phyloP scores from a whole-genome alignment of 2,329 filamentous ascomycete species.

The Clarireedia homoeocarpa region DNA sequence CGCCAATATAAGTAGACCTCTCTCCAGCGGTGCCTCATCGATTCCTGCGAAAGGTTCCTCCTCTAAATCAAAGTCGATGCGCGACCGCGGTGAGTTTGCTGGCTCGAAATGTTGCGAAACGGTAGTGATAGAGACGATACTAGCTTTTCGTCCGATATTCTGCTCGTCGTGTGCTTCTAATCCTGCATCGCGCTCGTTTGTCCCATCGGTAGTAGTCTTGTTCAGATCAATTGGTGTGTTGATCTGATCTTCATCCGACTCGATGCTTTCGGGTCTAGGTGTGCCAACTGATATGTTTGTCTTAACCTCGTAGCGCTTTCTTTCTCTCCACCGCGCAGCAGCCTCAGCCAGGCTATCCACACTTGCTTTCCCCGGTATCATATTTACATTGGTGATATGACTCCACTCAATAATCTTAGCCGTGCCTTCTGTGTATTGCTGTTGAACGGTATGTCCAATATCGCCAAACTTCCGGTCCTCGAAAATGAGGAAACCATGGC shows the following conservation, averaged over 20 bases:
- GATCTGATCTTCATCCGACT: conserved; percentile 38
- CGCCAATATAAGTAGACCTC: conserved; percentile 72
- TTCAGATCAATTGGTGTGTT: conserved; percentile 6
- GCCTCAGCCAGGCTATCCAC: conserved; percentile 55
- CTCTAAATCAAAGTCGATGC: conserved; percentile 41
- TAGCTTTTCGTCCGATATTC: conserved; percentile 59
- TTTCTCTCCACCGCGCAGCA: conserved; percentile 52
- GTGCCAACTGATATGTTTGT: conserved; percentile 58
- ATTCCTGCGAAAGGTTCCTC: conserved; percentile 48
- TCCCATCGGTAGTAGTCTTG: neutral
- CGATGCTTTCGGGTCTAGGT: conserved; percentile 47
- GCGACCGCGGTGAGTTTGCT: conserved; percentile 50
- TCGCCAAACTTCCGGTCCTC: conserved; percentile 83
- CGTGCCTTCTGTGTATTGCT: conserved; percentile 69
- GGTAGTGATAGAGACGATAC: conserved; percentile 74
- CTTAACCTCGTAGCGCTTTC: conserved; percentile 56
- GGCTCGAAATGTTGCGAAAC: conserved; percentile 73
- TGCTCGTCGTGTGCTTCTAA: conserved; percentile 28
- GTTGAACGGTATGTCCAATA: conserved; percentile 76
- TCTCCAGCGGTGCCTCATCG: conserved; percentile 59
- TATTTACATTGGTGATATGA: conserved; percentile 63
- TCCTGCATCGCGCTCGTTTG: conserved; percentile 8
- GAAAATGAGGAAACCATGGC: conserved; percentile 68
- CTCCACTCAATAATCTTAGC: conserved; percentile 71
- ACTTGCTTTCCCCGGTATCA: conserved; percentile 58